Evolutionary conservation across 352 stramenopile genomes (phyloP).

Genomic region (Phytophthora pseudosyringae): DNA sequence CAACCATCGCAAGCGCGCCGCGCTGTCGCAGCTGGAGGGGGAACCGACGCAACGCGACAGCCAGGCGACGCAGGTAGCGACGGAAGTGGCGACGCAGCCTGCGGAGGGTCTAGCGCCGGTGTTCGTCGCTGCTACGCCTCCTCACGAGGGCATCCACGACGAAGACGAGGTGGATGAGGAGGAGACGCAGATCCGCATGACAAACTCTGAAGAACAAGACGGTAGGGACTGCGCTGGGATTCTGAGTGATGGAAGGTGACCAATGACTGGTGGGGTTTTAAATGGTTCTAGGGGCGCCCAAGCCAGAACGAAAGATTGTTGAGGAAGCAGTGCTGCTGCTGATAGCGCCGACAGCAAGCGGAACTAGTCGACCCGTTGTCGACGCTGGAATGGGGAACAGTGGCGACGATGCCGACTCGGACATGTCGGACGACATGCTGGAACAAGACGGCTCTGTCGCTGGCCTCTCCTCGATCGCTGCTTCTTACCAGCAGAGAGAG

Average conservation of each 20-base stretch:
- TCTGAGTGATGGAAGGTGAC: slow-evolving; percentile 10
- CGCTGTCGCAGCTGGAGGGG: slow-evolving; percentile 28
- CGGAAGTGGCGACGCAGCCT: slow-evolving; percentile 30
- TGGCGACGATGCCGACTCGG: slow-evolving; percentile 53
- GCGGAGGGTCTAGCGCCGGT: slow-evolving; percentile 33
- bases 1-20: slow-evolving; percentile 48
- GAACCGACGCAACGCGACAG: slow-evolving; percentile 60
- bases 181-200: slow-evolving; percentile 86
- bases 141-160: slow-evolving; percentile 18
- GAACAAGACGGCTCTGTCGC: slow-evolving; percentile 59
- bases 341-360: slow-evolving; percentile 3
- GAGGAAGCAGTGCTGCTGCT: slow-evolving; percentile 52
- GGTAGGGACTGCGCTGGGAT: slow-evolving; percentile 21
- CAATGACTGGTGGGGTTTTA: slow-evolving; percentile 5
- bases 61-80: slow-evolving; percentile 41
- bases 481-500: slow-evolving; percentile 48
- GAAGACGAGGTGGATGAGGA: slow-evolving; percentile 68
- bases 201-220: slow-evolving; percentile 65
- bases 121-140: slow-evolving; percentile 50
- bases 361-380: slow-evolving; percentile 2
- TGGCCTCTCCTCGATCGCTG: slow-evolving; percentile 60
- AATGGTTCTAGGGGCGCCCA: slow-evolving; percentile 11
- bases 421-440: slow-evolving; percentile 79
- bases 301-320: slow-evolving; percentile 42
- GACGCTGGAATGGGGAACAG: slow-evolving; percentile 15